phyloP scores from a whole-genome alignment of 2,329 filamentous ascomycete species.

The Scortechinia acanthostroma region DNA sequence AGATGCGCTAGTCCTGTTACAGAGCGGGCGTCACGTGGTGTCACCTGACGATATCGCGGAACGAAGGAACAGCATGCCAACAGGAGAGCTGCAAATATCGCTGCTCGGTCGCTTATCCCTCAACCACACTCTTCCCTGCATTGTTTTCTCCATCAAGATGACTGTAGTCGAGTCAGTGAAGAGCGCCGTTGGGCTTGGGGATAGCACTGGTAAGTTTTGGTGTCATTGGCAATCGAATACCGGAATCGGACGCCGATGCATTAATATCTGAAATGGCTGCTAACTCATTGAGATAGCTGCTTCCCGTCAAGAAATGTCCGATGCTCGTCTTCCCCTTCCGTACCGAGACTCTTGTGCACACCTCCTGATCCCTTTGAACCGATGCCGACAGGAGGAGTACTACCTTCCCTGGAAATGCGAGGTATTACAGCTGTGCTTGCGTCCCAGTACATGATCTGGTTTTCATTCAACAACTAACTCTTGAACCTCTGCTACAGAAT shows the following conservation, averaged over 20 bases:
- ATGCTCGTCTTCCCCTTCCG: conserved; percentile 76
- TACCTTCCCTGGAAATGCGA: conserved; percentile 97
- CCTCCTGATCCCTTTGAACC: conserved; percentile 90
- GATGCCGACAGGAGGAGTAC: conserved; percentile 83
- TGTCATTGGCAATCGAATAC: neutral
- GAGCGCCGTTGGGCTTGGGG: neutral
- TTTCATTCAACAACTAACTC: too few species aligned
- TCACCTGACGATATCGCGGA: neutral
- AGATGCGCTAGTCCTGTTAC: neutral
- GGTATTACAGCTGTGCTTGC: conserved; percentile 47
- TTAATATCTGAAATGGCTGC: too few species aligned
- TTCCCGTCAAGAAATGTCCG: conserved; percentile 87
- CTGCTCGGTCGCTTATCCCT: neutral
- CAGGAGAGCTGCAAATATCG: too few species aligned
- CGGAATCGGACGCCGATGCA: too few species aligned
- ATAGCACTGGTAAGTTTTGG: neutral
- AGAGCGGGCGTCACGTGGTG: neutral
- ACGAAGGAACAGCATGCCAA: neutral
- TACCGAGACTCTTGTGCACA: conserved; percentile 96
- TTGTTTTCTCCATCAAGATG: too few species aligned
- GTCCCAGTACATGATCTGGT: too few species aligned
- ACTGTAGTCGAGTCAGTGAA: neutral
- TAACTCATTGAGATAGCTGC: conserved; percentile 42
- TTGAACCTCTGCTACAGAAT: conserved; percentile 46
- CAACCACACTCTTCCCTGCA: neutral